phyloP scores from a whole-genome alignment of 257 asterid species.

The Apocynum venetum region DNA sequence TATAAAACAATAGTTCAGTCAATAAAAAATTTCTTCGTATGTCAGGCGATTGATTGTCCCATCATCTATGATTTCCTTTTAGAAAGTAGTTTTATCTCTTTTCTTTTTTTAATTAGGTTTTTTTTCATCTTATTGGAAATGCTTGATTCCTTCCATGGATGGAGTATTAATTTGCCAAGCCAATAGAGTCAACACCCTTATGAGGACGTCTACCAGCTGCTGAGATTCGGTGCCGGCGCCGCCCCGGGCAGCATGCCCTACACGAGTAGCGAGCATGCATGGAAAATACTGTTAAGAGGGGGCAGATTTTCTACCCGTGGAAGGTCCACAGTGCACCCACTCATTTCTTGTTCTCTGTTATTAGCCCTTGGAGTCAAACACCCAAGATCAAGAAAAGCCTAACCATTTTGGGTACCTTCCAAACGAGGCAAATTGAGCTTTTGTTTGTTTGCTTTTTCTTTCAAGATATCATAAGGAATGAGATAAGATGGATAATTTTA shows the following conservation, averaged over 20 bases:
- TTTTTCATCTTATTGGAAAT: too few species aligned
- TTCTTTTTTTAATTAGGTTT: too few species aligned
- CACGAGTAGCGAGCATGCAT: background rate
- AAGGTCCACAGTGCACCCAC: background rate
- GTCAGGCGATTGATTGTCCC: too few species aligned
- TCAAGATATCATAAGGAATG: too few species aligned
- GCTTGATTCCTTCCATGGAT: background rate
- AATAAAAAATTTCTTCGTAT: too few species aligned
- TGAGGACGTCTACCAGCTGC: background rate
- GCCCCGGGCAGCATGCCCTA: slow-evolving; percentile 3
- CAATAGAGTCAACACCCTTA: background rate
- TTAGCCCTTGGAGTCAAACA: slow-evolving; percentile 1
- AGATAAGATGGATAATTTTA: too few species aligned
- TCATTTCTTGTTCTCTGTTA: background rate
- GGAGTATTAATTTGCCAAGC: background rate
- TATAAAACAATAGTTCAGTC: too few species aligned
- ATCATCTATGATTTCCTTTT: too few species aligned
- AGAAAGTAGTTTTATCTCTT: too few species aligned
- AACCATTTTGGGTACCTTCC: background rate
- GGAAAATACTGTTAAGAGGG: background rate
- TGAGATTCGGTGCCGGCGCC: slow-evolving; percentile 15
- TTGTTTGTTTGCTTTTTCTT: too few species aligned
- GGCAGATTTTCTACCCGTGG: slow-evolving; percentile 5
- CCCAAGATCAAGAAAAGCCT: background rate
- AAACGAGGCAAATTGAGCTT: background rate